Evolutionary conservation across 2,329 filamentous ascomycete genomes (phyloP), one percentile per base, ranked within the genome.

Genomic region (Aureobasidium pullulans): DNA sequence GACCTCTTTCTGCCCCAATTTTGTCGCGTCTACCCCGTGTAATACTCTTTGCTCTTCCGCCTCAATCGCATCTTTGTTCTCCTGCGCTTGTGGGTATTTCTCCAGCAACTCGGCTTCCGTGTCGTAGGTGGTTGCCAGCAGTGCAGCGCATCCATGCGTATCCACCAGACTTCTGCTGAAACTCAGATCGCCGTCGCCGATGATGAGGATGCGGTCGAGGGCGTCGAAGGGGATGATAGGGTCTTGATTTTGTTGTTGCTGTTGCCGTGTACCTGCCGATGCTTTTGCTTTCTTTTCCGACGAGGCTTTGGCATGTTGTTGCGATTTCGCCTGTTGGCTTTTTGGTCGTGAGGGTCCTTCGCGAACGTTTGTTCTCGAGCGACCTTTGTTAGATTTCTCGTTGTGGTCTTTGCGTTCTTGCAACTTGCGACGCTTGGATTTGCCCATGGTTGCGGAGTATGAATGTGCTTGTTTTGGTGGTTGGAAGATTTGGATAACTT

Each of bases 131-230:
- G 88, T 91, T 39, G 87, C 88, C 0, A 83, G 86, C 6, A 93
- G 71, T 67, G 85, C 78, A 61, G 76, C 79, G 75, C 85, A 89
- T 64, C 77, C 79, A 73, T 90, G 87, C 67, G 87, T 79, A 57
- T 79, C 72, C 56, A 87, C 78, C 2, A 93, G 78, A 1, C 84
- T 85, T 31, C 81, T 80, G 11, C 88, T 82, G 71, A 91, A 93
- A 70, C 87, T 90, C 68, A 94, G 83, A 72, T 95, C 89, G 63
- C 77, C 89, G 70, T 94, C 89, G 67, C 89, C 89, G 54, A 93
- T 75, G 2, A 93, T 81, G 6, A 94, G 83, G 63, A 93, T 90
- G 66, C 81, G 76, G 64, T 91, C 84, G 66, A 81, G 74, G 40
- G 81, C 60, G 28, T 78, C 72, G 72, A 93, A 92, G 15, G 89